Conservation (phyloP, 176 grass and related monocot species). For the Alopecurus myosuroides region DNA sequence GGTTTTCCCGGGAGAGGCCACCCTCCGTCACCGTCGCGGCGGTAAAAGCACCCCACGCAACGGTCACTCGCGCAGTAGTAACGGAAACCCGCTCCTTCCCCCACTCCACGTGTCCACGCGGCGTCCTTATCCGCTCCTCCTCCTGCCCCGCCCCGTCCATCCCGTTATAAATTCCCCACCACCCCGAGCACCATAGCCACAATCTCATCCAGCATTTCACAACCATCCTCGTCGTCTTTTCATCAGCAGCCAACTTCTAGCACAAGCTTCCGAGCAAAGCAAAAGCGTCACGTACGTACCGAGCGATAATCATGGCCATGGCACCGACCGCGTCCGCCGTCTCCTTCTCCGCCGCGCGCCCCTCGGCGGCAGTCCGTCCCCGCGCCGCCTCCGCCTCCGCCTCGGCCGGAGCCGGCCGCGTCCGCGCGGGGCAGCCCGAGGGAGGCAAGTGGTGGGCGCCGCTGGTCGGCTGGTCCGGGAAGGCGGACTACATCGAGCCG, state of each 20-base stretch:
- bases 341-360: constrained; percentile 9
- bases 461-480: constrained; percentile 61
- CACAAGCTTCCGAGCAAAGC: neutral
- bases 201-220: neutral
- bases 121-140: constrained; percentile 23
- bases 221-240: neutral
- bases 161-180: constrained; percentile 24
- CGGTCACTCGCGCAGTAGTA: neutral
- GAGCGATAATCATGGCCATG: constrained; percentile 5
- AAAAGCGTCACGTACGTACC: neutral
- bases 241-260: neutral
- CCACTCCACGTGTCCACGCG: constrained; percentile 22
- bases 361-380: neutral
- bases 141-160: neutral
- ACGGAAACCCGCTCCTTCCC: neutral
- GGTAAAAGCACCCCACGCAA: neutral
- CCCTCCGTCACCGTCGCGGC: neutral
- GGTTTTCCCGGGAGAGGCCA: neutral
- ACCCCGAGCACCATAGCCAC: neutral
- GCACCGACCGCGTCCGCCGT: neutral
- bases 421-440: neutral
- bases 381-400: neutral
- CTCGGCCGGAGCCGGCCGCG: neutral
- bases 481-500: constrained; percentile 72
- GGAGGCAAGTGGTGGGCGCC: constrained; percentile 72